Evolutionary conservation across 1,284 basidiomycete species (phyloP).

Genomic region (Neotropicomus parvogracilis): DNA sequence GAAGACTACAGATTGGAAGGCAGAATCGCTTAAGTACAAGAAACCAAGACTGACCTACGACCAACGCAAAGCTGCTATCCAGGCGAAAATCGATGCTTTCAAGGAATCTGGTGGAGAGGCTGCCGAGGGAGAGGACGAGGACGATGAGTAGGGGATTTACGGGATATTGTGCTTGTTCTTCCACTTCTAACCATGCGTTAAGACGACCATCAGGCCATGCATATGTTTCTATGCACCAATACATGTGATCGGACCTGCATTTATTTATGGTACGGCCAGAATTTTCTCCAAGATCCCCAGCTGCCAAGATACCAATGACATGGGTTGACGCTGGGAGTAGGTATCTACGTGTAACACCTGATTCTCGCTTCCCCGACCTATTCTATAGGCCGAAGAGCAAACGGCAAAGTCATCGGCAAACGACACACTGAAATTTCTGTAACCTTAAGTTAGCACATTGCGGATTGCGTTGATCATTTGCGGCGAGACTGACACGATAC

Average conservation of each 20-base stretch:
- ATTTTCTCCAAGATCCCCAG: constrained; percentile 41
- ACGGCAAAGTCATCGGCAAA: constrained; percentile 49
- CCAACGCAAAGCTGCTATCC: constrained; percentile 76
- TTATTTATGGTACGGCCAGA: constrained; percentile 23
- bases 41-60: constrained; percentile 70
- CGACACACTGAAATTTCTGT: constrained; percentile 60
- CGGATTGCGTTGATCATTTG: not conserved
- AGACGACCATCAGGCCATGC: constrained; percentile 15
- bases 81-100: constrained; percentile 83
- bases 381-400: constrained; percentile 52
- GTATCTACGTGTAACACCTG: constrained; percentile 37
- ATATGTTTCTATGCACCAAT: constrained; percentile 19
- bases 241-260: constrained; percentile 9
- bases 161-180: constrained; percentile 1
- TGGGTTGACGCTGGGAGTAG: constrained; percentile 36
- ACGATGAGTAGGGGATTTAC: constrained; percentile 49
- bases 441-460: constrained; percentile 7
- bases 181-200: constrained; percentile 1
- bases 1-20: constrained; percentile 91
- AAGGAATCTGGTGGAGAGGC: constrained; percentile 55
- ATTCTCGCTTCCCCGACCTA: constrained; percentile 39
- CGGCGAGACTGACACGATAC: constrained; percentile 55
- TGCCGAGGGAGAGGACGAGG: constrained; percentile 43
- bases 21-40: constrained; percentile 79
- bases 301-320: constrained; percentile 50